These are phyloP conservation scores for Fraxinus excelsior DNA, from an alignment of 257 asterid species.

Conservation along the genomic window DNA sequence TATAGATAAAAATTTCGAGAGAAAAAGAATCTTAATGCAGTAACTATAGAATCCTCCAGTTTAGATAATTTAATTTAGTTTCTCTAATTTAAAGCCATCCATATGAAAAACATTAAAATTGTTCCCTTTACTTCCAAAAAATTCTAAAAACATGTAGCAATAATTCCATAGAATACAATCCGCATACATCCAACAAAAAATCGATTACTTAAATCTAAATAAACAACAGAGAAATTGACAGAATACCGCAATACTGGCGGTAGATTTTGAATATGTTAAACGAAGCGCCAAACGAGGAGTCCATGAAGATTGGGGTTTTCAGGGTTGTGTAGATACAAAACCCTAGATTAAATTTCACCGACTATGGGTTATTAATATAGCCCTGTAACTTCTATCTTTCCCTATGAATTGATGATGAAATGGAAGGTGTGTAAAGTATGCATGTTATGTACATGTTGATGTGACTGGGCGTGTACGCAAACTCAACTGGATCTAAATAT, in stretches of 20 bases:
- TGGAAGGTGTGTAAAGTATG: background rate
- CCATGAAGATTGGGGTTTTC: slow-evolving; percentile 47
- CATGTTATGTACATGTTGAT: background rate
- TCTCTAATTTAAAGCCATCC: background rate
- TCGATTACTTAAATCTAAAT: slow-evolving; percentile 14
- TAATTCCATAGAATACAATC: slow-evolving; percentile 10
- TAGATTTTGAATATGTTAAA: slow-evolving; percentile 65
- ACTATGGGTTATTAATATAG: slow-evolving; percentile 19
- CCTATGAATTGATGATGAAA: slow-evolving; percentile 17
- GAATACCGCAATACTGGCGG: slow-evolving; percentile 68
- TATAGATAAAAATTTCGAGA: background rate
- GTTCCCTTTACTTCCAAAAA: background rate
- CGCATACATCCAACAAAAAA: background rate
- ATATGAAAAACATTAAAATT: background rate
- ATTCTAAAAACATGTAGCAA: background rate
- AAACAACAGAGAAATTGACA: background rate
- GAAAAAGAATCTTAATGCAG: background rate
- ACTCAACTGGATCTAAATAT: background rate
- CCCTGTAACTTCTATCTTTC: slow-evolving; percentile 3
- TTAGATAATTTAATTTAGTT: background rate
- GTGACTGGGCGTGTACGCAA: background rate
- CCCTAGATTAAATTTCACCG: slow-evolving; percentile 33
- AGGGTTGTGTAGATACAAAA: slow-evolving; percentile 37
- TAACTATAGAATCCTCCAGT: background rate
- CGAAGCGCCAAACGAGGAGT: slow-evolving; percentile 29